A percentile compares a stretch with the other conserved stretches of the same genome.
These are phyloP conservation scores for Gastrolobium bilobum DNA, from an alignment of 306 rosid genomes.

Conservation along the genomic window DNA sequence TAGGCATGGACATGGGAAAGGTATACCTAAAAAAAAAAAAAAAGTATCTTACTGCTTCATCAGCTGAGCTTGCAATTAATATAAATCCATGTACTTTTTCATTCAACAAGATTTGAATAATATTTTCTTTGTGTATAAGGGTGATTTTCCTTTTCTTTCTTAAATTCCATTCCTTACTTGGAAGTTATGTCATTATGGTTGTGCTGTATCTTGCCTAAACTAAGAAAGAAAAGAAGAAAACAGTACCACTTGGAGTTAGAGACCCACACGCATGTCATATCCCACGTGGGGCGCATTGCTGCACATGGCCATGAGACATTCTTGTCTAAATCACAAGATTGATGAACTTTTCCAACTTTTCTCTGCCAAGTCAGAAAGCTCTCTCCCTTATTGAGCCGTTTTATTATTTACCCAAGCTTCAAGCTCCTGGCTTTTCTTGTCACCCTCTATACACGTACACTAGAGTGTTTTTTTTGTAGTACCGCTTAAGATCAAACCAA, in stretches of 20 bases:
- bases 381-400: slow-evolving; percentile 27
- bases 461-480: slow-evolving; percentile 6
- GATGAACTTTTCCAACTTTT: slow-evolving; percentile 42
- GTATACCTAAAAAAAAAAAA: slow-evolving; percentile 17
- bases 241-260: slow-evolving; percentile 50
- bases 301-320: slow-evolving; percentile 71
- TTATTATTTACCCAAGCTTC: neutral
- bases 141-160: slow-evolving; percentile 41
- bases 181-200: slow-evolving; percentile 47
- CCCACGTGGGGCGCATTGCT: slow-evolving; percentile 69
- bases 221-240: slow-evolving; percentile 50
- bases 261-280: slow-evolving; percentile 73
- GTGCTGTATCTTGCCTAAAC: slow-evolving; percentile 54
- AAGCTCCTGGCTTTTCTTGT: slow-evolving; percentile 29
- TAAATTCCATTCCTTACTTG: slow-evolving; percentile 48
- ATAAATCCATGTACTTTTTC: slow-evolving; percentile 35
- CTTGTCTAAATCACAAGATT: slow-evolving; percentile 56
- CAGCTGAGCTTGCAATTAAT: slow-evolving; percentile 27
- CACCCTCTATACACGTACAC: slow-evolving; percentile 2
- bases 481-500: neutral
- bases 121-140: slow-evolving; percentile 35
- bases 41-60: slow-evolving; percentile 20
- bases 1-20: neutral
- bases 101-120: neutral
- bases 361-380: slow-evolving; percentile 29